Base-by-base conservation (phyloP, 176 grass and related monocot species). In the Paspalum vaginatum region DNA sequence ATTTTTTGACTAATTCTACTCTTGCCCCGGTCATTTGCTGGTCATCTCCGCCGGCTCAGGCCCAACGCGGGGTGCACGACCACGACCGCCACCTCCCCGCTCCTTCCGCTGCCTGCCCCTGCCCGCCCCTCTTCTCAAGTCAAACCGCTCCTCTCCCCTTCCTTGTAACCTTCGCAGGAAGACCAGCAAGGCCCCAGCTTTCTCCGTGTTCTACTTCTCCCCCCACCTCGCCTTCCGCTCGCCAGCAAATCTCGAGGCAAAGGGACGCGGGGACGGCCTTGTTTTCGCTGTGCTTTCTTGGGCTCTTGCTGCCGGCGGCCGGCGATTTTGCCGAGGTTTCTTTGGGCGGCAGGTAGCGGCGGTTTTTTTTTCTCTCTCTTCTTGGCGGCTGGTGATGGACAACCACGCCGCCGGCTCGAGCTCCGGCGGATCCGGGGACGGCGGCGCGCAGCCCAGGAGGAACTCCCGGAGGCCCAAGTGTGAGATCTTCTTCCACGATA, bases 401-500 rank as follows among this genome's bases (percentile, higher is more conserved):
- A 77, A n/a, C 53, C 50, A 68, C 15, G 57, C 65, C 42, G 85
- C 78, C 47, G 69, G 68, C 55, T 61, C 83, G 55, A 82, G 86
- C 79, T 70, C 69, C 86, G 79, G 79, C 38, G 83, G 90, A 83
- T 92, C 86, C 83, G 86, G 90, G 17, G 90, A 92, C 22, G 68
- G 72, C 2, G 66, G 26, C 41, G 56, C 79, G 47, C 48, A 75
- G 54, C 70, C 75, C 22, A 75, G 90, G 79, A 92, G 90, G 49
- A 63, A 70, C 79, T 86, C 90, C 49, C 71, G 76, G 83, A 88
- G 78, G 73, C 90, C 86, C 79, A 92, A 86, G 69, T 88, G 90
- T 92, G 69, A 88, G 86, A 85, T 86, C 69, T 92, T 68, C 6
- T 40, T 49, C 24, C 25, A 50, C 21, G n/a, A 11, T 49, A 32